Percentiles rank a stretch among this genome's conserved stretches.
phyloP scores from a whole-genome alignment of 495 filamentous ascomycete genomes.

The Thermothielavioides terrestris region DNA sequence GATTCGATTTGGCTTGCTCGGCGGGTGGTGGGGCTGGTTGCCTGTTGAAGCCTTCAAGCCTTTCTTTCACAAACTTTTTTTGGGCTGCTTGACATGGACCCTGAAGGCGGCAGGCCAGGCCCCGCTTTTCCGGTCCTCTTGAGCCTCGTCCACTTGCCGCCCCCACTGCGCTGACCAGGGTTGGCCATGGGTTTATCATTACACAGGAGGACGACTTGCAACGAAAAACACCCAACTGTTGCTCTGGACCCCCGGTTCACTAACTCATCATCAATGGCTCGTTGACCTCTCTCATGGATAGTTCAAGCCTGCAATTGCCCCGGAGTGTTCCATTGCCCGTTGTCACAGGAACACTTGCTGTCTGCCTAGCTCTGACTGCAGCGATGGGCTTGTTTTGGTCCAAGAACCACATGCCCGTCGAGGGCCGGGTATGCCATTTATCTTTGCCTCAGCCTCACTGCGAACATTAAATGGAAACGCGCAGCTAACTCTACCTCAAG shows the following conservation, averaged over 20 bases:
- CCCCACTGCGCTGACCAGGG: too few species aligned
- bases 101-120: not conserved
- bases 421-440: slow-evolving; percentile 57
- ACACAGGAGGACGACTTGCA: too few species aligned
- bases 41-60: too few species aligned
- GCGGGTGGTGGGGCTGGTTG: too few species aligned
- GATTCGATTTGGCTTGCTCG: too few species aligned
- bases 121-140: not conserved
- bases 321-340: slow-evolving; percentile 7
- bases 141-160: too few species aligned
- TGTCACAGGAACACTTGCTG: slow-evolving; percentile 34
- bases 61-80: slow-evolving; percentile 9
- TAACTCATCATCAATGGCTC: not conserved
- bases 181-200: too few species aligned
- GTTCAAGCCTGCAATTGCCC: slow-evolving; percentile 6
- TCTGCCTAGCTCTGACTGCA: slow-evolving; percentile 40
- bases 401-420: slow-evolving; percentile 71
- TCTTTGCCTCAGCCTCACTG: not conserved
- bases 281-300: slow-evolving; percentile 12
- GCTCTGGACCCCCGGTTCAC: not conserved
- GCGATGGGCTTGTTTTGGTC: slow-evolving; percentile 56
- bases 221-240: not conserved
- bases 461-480: not conserved
- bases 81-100: not conserved
- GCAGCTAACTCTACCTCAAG: slow-evolving; percentile 32